Conservation (phyloP, 176 grass and related monocot species). For the Neostapfia colusana region DNA sequence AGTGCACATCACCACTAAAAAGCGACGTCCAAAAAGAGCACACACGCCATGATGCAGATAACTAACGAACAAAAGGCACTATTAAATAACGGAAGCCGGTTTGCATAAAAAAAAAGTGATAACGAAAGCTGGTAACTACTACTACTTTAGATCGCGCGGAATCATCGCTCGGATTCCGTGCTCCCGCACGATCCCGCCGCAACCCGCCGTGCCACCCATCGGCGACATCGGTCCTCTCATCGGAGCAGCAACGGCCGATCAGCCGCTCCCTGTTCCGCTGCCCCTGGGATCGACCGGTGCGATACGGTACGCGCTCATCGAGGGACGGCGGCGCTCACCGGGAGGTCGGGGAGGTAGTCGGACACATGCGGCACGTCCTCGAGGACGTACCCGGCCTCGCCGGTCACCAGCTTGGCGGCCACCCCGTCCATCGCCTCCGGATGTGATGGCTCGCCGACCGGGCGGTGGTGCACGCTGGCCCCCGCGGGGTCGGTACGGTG, state of each 20-base stretch:
- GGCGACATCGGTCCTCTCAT: background rate
- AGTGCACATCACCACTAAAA: background rate
- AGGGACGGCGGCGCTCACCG: slow-evolving; percentile 66
- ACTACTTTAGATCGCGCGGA: slow-evolving; percentile 16
- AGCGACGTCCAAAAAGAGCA: slow-evolving; percentile 12
- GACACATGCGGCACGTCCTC: slow-evolving; percentile 92
- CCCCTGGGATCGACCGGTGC: background rate
- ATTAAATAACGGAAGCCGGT: slow-evolving; percentile 12
- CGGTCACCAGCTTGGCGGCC: slow-evolving; percentile 38
- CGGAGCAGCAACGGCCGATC: background rate
- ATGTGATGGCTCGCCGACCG: too few species aligned
- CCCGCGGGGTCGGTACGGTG: too few species aligned
- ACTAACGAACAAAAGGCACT: background rate
- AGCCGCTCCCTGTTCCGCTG: background rate
- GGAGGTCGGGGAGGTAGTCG: slow-evolving; percentile 75
- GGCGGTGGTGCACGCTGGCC: too few species aligned
- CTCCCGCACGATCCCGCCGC: background rate
- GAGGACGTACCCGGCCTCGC: slow-evolving; percentile 71
- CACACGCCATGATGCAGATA: background rate
- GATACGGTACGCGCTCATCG: background rate
- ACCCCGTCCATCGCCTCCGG: slow-evolving; percentile 6
- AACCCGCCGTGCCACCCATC: background rate
- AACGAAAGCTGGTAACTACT: too few species aligned
- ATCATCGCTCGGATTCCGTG: slow-evolving; percentile 28
- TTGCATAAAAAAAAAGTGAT: too few species aligned